Base-by-base conservation (phyloP, 805 yeast species). In the Ogataea zsoltii region DNA sequence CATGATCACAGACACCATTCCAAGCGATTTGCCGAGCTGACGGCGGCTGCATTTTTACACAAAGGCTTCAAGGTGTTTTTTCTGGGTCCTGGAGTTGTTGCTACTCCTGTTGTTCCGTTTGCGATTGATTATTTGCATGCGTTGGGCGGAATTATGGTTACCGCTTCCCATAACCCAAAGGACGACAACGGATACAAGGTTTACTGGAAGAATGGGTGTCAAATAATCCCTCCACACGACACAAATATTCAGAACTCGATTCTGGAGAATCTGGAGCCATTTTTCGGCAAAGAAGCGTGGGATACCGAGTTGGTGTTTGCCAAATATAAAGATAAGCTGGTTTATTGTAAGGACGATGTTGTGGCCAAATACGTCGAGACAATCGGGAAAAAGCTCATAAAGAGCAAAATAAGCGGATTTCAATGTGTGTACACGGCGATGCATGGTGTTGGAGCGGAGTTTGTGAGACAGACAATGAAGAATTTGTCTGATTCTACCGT, bases 31-130 rank as follows among this genome's bases (percentile, higher is more conserved):
- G 97, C 97, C 2, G 77, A 79, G 43, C 72, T 90, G 14, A 77
- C 96, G 0, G 90, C 90, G 0, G 74, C 84, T 37, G 89, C 82
- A 2, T 94, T 95, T 43, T 57, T 88, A 9, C 54, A 72, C 13
- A 68, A 73, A 13, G 96, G 96, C 0, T 80, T 87, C 55, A 76
- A 70, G 41, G 96, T 92, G 1, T 80, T 78, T 62, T 82, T 72
- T 52, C 65, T 86, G 38, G 83, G 83, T 1, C 65, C 63, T 11
- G 68, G 62, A 11, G 58, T 69, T 33, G 83, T 79, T 1, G 96
- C 90, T 48, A 92, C 99, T 0, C 99, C 99, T 1, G 66, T 89
- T 62, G 97, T 92, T 1, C 98, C 99, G 1, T 92, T 87, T 65
- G 81, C 86, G 0, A 84, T 92, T 19, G 88, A 86, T 51, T 57